Conservation (phyloP, 495 filamentous ascomycete species). For the Mytilinidion resinicola region DNA sequence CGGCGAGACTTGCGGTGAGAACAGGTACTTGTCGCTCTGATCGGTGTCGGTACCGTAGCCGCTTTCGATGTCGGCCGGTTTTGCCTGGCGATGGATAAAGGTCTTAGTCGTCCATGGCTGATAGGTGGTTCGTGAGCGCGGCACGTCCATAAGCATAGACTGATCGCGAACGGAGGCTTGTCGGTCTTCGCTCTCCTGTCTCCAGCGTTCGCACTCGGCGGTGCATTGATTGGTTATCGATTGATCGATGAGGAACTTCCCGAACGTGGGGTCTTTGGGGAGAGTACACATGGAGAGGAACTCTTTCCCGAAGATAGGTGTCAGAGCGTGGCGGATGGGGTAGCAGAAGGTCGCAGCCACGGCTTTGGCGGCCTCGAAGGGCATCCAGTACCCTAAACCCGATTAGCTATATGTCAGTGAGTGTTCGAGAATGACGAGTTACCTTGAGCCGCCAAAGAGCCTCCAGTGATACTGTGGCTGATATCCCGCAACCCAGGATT, state of each 20-base stretch:
- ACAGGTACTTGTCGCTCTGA: constrained; percentile 19
- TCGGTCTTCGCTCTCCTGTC: constrained; percentile 2
- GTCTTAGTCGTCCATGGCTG: constrained; percentile 10
- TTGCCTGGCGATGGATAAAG: constrained; percentile 2
- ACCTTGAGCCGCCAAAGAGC: constrained; percentile 87
- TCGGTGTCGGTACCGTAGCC: constrained; percentile 23
- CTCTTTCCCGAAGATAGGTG: constrained; percentile 76
- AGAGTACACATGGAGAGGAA: constrained; percentile 70
- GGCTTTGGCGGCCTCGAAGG: constrained; percentile 74
- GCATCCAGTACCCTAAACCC: constrained; percentile 87
- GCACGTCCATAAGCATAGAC: not conserved
- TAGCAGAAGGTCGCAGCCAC: constrained; percentile 84
- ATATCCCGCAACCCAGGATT: constrained; percentile 82
- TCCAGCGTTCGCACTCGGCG: constrained; percentile 42
- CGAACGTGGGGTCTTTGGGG: constrained; percentile 50
- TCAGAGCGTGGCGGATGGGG: constrained; percentile 73
- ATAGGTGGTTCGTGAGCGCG: not conserved
- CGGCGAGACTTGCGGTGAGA: constrained; percentile 24
- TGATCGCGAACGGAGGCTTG: not conserved
- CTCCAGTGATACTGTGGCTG: constrained; percentile 90
- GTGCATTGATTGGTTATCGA: constrained; percentile 52
- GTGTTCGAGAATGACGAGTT: constrained; percentile 19
- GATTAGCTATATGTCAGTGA: constrained; percentile 14
- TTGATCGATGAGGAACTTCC: constrained; percentile 61
- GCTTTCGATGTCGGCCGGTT: constrained; percentile 19